Conservation (phyloP, 768 basidiomycete species). For the Albatrellus ellisii region DNA sequence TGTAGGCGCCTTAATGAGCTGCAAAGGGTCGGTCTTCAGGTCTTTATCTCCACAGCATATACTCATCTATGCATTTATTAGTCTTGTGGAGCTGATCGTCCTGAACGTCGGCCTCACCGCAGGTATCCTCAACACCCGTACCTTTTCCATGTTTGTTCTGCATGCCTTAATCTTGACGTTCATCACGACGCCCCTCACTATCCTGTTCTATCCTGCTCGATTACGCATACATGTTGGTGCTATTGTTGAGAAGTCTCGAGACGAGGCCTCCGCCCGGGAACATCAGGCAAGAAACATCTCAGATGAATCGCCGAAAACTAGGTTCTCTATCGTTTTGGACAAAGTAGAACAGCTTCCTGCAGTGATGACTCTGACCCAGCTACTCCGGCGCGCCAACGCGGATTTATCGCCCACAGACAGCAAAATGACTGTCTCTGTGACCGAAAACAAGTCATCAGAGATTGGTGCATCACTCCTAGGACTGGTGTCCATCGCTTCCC, state of each 20-base stretch:
- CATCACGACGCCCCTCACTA: conserved; percentile 73
- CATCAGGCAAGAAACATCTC: background rate
- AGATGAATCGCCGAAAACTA: conserved; percentile 34
- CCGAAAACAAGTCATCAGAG: conserved; percentile 3
- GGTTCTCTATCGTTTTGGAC: conserved; percentile 66
- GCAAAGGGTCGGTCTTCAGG: conserved; percentile 55
- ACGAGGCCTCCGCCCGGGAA: conserved; percentile 13
- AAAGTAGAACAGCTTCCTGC: conserved; percentile 72
- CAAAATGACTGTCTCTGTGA: background rate
- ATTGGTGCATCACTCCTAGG: background rate
- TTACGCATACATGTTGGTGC: conserved; percentile 29
- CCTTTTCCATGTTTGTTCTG: conserved; percentile 87
- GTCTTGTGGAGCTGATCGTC: conserved; percentile 79
- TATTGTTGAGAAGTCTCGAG: conserved; percentile 5
- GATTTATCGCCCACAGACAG: conserved; percentile 4
- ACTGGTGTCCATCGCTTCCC: background rate
- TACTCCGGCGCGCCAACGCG: conserved; percentile 43
- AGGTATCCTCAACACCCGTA: conserved; percentile 42
- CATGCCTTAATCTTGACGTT: conserved; percentile 67
- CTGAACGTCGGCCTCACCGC: conserved; percentile 78
- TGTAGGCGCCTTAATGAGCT: conserved; percentile 81
- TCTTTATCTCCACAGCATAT: background rate
- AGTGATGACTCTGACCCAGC: conserved; percentile 69
- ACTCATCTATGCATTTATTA: conserved; percentile 15
- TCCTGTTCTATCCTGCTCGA: conserved; percentile 61